Conservation (phyloP, 2,329 filamentous ascomycete species). For the Penicillium expansum region DNA sequence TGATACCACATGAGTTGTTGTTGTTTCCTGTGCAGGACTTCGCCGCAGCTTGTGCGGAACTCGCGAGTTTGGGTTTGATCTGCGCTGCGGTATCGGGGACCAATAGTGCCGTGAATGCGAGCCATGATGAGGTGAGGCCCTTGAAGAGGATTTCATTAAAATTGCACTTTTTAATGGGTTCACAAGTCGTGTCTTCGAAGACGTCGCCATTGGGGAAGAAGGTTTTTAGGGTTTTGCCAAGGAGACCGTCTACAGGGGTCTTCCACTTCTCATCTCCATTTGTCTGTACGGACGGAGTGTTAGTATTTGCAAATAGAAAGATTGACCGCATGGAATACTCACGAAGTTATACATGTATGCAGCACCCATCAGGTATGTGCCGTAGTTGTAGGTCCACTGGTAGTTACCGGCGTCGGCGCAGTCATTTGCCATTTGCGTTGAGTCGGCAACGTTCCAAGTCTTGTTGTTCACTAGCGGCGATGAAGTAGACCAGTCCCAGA, state of each 20-base stretch:
- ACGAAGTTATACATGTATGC: constrained; percentile 68
- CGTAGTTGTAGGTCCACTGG: constrained; percentile 68
- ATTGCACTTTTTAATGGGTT: constrained; percentile 59
- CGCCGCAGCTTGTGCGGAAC: constrained; percentile 60
- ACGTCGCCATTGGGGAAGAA: constrained; percentile 50
- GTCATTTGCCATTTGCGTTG: constrained; percentile 51
- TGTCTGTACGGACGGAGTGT: constrained; percentile 34
- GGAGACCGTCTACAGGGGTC: constrained; percentile 54
- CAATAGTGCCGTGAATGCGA: constrained; percentile 60
- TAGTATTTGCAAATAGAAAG: background rate
- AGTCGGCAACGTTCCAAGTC: constrained; percentile 63
- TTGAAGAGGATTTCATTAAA: constrained; percentile 59
- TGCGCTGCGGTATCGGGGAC: constrained; percentile 56
- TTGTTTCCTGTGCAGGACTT: constrained; percentile 59
- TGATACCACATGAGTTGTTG: constrained; percentile 62
- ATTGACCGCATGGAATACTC: constrained; percentile 18
- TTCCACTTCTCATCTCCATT: constrained; percentile 56
- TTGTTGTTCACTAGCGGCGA: constrained; percentile 60
- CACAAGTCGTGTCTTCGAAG: constrained; percentile 60
- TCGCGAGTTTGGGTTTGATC: constrained; percentile 57
- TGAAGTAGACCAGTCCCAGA: constrained; percentile 60
- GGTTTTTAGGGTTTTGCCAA: constrained; percentile 46
- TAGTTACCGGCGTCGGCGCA: constrained; percentile 61
- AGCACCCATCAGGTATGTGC: constrained; percentile 57
- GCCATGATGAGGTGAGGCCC: constrained; percentile 65